Evolutionary conservation across 352 stramenopile genomes (phyloP).

Genomic region (Phytophthora tentaculata): DNA sequence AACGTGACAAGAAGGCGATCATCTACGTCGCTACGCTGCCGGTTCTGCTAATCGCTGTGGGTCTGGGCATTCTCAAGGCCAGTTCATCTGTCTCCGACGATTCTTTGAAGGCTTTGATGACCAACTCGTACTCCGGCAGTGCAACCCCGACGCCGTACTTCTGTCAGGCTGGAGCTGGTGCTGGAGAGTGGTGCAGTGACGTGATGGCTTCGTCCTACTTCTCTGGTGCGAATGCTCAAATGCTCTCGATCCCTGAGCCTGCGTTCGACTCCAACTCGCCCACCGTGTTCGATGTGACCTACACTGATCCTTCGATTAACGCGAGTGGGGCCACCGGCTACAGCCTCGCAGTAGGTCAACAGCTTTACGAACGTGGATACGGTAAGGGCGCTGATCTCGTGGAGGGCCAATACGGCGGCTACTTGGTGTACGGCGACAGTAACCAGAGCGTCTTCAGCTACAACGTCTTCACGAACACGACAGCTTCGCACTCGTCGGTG

Average conservation of each 20-base stretch:
- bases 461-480: constrained; percentile 60
- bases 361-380: constrained; percentile 52
- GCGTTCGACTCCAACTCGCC: constrained; percentile 39
- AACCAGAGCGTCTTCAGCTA: constrained; percentile 51
- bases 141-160: constrained; percentile 45
- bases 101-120: constrained; percentile 33
- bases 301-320: constrained; percentile 41
- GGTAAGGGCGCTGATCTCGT: constrained; percentile 23
- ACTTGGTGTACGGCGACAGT: constrained; percentile 45
- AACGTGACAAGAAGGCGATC: constrained; percentile 85
- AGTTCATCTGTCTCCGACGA: constrained; percentile 56
- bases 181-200: constrained; percentile 38
- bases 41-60: constrained; percentile 79
- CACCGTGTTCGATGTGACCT: constrained; percentile 48
- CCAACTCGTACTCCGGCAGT: constrained; percentile 21
- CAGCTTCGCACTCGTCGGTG: constrained; percentile 39
- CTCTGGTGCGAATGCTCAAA: constrained; percentile 45
- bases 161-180: constrained; percentile 32
- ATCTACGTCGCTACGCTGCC: constrained; percentile 78
- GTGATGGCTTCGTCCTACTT: constrained; percentile 45
- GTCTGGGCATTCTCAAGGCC: constrained; percentile 75
- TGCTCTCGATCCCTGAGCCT: constrained; percentile 5
- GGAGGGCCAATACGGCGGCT: constrained; percentile 46
- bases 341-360: constrained; percentile 41
- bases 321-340: constrained; percentile 44